Evolutionary conservation across 176 grass and related monocot species (phyloP).

Genomic region (Musa schizocarpa): DNA sequence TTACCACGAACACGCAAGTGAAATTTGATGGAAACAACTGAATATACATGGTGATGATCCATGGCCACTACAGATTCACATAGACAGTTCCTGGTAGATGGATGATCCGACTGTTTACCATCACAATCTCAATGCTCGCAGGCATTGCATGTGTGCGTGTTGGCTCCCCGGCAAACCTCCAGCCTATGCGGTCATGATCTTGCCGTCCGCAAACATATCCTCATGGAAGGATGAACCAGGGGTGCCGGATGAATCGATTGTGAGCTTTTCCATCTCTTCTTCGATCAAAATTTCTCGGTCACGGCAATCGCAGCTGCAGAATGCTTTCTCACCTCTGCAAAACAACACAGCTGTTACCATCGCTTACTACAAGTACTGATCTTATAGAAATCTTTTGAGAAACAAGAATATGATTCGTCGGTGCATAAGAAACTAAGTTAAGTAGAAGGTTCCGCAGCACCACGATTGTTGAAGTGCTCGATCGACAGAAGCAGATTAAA

Average conservation of each 20-base stretch:
- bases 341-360: background rate
- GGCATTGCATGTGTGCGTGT: background rate
- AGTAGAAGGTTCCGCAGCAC: too few species aligned
- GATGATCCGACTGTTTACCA: background rate
- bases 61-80: constrained; percentile 3
- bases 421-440: too few species aligned
- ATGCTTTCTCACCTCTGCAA: constrained; percentile 72
- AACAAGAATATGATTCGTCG: background rate
- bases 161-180: background rate
- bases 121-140: background rate
- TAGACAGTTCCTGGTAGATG: background rate
- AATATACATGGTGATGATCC: constrained; percentile 12
- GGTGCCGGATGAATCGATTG: background rate
- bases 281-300: constrained; percentile 35
- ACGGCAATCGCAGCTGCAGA: constrained; percentile 81
- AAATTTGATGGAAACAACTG: constrained; percentile 7
- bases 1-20: background rate
- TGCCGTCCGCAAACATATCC: constrained; percentile 2
- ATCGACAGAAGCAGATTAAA: background rate
- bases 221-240: background rate
- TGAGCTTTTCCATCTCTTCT: constrained; percentile 38
- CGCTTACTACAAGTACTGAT: background rate
- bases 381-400: background rate
- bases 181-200: background rate
- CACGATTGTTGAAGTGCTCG: too few species aligned